Conservation (phyloP, 108 stramenopile species). For the Skeletonema tropicum region DNA sequence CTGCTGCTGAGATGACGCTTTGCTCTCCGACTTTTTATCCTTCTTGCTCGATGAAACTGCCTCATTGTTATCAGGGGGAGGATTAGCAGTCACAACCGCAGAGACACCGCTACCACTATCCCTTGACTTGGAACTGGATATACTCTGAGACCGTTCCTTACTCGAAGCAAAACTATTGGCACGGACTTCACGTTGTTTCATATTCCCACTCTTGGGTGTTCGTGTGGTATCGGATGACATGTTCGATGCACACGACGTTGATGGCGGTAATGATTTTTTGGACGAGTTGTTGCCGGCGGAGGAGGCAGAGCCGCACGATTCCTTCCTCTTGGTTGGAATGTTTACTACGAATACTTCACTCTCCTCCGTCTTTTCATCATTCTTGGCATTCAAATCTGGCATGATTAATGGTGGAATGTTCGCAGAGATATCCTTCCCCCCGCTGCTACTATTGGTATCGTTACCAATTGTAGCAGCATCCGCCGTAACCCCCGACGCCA, state of each 20-base stretch:
- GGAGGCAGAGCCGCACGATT: background rate
- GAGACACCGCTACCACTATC: background rate
- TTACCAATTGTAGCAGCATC: background rate
- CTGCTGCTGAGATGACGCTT: background rate
- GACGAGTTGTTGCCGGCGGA: background rate
- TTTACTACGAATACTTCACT: background rate
- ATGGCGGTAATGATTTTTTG: background rate
- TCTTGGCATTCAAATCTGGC: background rate
- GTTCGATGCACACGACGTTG: constrained; percentile 20
- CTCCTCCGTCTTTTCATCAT: background rate
- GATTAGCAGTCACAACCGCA: background rate
- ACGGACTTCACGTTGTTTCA: background rate
- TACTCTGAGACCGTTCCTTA: constrained; percentile 14
- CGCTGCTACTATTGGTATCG: background rate
- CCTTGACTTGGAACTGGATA: constrained; percentile 6
- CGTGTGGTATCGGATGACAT: constrained; percentile 12
- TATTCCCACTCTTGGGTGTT: constrained; percentile 16
- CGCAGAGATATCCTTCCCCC: background rate
- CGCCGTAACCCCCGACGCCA: background rate
- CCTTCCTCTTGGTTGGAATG: background rate
- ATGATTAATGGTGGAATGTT: background rate
- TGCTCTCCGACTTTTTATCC: constrained; percentile 11
- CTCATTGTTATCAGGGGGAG: constrained; percentile 2
- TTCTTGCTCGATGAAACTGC: constrained; percentile 17
- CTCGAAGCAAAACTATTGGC: background rate